phyloP scores from a whole-genome alignment of 1,284 basidiomycete genomes.

The Phylloboletellus chloephorus region DNA sequence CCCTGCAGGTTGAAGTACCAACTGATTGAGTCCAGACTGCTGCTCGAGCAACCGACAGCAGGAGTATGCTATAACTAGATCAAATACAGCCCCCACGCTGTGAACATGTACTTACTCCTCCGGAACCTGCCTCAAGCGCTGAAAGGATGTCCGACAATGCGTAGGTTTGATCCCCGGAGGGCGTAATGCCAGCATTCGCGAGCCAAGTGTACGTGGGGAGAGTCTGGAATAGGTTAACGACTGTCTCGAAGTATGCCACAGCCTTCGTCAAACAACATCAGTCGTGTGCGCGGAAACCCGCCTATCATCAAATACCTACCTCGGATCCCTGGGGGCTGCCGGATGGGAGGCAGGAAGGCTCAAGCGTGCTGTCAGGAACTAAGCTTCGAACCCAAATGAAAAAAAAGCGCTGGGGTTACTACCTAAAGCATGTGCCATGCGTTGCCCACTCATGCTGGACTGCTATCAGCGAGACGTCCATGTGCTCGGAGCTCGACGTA shows the following conservation, averaged over 20 bases:
- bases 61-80: constrained; percentile 44
- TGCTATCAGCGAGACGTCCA: constrained; percentile 10
- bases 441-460: constrained; percentile 61
- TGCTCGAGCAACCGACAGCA: constrained; percentile 48
- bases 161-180: constrained; percentile 52
- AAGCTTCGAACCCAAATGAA: constrained; percentile 6
- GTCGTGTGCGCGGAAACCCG: background rate
- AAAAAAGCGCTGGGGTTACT: background rate
- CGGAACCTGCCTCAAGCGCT: constrained; percentile 52
- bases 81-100: background rate
- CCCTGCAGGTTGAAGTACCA: constrained; percentile 69
- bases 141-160: constrained; percentile 51
- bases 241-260: constrained; percentile 66
- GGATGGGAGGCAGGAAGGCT: constrained; percentile 52
- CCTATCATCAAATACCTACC: constrained; percentile 28
- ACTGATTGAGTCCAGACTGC: constrained; percentile 47
- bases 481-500: constrained; percentile 27
- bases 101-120: constrained; percentile 30
- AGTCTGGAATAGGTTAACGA: constrained; percentile 59
- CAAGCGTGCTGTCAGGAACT: constrained; percentile 46
- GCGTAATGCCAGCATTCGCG: constrained; percentile 64
- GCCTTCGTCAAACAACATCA: constrained; percentile 39
- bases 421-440: constrained; percentile 76
- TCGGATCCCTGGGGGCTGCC: constrained; percentile 57
- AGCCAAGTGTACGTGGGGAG: constrained; percentile 69